These are phyloP conservation scores for Nannizzia gypsea DNA, from an alignment of 2,329 filamentous ascomycete genomes.

Conservation along the genomic window DNA sequence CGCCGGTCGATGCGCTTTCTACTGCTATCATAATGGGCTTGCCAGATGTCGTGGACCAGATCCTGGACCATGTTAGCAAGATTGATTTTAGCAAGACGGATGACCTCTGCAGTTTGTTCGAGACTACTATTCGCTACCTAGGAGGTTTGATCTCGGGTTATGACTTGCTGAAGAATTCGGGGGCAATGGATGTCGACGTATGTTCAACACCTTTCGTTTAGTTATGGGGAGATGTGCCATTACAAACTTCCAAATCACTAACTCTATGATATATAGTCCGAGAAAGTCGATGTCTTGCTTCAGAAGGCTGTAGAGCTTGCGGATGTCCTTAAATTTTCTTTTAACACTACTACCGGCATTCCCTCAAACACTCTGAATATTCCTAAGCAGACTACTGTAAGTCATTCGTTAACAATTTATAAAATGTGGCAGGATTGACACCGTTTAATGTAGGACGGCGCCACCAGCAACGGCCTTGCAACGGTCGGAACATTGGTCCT, in stretches of 20 bases:
- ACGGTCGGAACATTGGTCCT: conserved; percentile 66
- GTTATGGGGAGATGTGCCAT: not conserved
- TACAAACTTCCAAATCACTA: not conserved
- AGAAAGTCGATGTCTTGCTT: conserved; percentile 38
- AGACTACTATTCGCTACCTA: conserved; percentile 82
- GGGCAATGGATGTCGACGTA: conserved; percentile 38
- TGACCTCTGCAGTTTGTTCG: conserved; percentile 62
- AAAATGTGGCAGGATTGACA: conserved; percentile 10
- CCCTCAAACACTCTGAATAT: conserved; percentile 60
- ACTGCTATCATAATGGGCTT: conserved; percentile 70
- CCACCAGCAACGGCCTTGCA: conserved; percentile 57
- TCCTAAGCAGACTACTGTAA: conserved; percentile 33
- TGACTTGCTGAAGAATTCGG: conserved; percentile 56
- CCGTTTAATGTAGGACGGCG: conserved; percentile 29
- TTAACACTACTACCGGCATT: conserved; percentile 63
- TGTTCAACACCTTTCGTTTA: conserved; percentile 1
- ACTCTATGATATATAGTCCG: conserved; percentile 7
- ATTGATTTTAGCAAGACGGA: conserved; percentile 59
- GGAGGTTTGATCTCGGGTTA: conserved; percentile 65
- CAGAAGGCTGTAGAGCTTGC: conserved; percentile 57
- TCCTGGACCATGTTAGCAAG: conserved; percentile 56
- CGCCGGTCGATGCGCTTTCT: conserved; percentile 65
- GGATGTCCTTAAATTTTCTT: conserved; percentile 63
- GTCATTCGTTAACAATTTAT: not conserved
- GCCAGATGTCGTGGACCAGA: conserved; percentile 53